Conservation (phyloP, 495 filamentous ascomycete genomes). For the Penicillium longicatenatum region DNA sequence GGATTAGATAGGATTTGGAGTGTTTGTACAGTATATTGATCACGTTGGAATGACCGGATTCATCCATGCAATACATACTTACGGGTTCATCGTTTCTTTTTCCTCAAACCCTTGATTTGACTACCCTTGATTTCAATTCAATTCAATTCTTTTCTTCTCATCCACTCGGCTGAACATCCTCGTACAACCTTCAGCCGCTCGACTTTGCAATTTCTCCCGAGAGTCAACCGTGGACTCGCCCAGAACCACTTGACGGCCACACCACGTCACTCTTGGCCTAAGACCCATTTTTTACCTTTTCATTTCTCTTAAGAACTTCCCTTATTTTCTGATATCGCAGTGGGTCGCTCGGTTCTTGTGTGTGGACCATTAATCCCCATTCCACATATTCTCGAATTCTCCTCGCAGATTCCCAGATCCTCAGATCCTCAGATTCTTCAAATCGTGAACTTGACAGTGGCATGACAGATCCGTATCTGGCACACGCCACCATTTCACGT, state of each 20-base stretch:
- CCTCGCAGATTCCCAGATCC: slow-evolving; percentile 11
- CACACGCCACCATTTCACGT: neutral
- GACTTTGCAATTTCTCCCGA: neutral
- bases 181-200: neutral
- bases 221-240: slow-evolving; percentile 14
- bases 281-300: slow-evolving; percentile 14
- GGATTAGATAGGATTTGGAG: too few species aligned
- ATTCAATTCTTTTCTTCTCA: neutral
- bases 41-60: too few species aligned
- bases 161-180: neutral
- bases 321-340: neutral
- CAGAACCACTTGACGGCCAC: slow-evolving; percentile 19
- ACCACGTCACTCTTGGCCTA: slow-evolving; percentile 26
- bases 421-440: neutral
- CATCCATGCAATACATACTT: neutral
- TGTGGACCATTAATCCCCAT: slow-evolving; percentile 7
- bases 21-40: too few species aligned
- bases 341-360: slow-evolving; percentile 7
- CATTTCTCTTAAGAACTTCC: slow-evolving; percentile 2
- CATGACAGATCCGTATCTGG: neutral
- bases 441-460: neutral
- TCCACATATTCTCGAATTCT: slow-evolving; percentile 16
- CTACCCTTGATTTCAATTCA: too few species aligned
- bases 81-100: too few species aligned
- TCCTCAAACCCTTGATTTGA: neutral